Evolutionary conservation across 169 alveolate species (phyloP).

Genomic region (Theileria luwenshuni): DNA sequence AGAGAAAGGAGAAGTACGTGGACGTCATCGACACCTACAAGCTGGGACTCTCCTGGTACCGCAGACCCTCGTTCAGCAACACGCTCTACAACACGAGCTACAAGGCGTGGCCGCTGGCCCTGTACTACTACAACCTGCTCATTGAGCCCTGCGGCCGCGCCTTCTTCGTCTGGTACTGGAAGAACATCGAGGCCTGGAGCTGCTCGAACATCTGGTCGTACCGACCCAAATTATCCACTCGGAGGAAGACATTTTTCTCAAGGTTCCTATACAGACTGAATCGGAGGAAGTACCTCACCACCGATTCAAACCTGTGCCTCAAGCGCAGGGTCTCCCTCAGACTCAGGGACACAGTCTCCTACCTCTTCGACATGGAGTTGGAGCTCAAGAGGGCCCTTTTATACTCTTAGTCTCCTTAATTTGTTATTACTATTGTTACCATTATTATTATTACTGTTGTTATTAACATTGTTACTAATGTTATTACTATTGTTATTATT

Average conservation of each 20-base stretch:
- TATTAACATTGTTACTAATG: too few relatives aligned
- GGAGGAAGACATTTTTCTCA: slow-evolving; percentile 4
- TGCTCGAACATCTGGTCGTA: slow-evolving; percentile 51
- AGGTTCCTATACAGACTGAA: neutral
- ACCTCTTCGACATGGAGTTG: slow-evolving; percentile 44
- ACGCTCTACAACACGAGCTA: slow-evolving; percentile 23
- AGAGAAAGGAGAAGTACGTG: slow-evolving; percentile 51
- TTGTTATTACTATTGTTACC: too few relatives aligned
- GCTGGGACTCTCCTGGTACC: slow-evolving; percentile 64
- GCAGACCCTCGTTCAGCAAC: slow-evolving; percentile 63
- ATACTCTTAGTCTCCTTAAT: slow-evolving; percentile 5
- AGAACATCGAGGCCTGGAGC: slow-evolving; percentile 62
- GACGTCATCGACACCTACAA: slow-evolving; percentile 69
- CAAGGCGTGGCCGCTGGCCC: slow-evolving; percentile 41
- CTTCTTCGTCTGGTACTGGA: slow-evolving; percentile 63
- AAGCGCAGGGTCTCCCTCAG: slow-evolving; percentile 63
- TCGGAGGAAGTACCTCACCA: neutral
- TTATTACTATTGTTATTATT: too few relatives aligned
- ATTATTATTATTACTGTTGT: too few relatives aligned
- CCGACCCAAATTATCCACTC: neutral
- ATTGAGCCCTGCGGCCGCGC: slow-evolving; percentile 46
- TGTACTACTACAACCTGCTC: slow-evolving; percentile 39
- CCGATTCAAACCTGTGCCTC: slow-evolving; percentile 49
- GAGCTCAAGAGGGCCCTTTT: slow-evolving; percentile 45
- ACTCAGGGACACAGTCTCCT: slow-evolving; percentile 55